Evolutionary conservation across 1,284 basidiomycete genomes (phyloP).

Genomic region (Tetrapyrgos nigripes): DNA sequence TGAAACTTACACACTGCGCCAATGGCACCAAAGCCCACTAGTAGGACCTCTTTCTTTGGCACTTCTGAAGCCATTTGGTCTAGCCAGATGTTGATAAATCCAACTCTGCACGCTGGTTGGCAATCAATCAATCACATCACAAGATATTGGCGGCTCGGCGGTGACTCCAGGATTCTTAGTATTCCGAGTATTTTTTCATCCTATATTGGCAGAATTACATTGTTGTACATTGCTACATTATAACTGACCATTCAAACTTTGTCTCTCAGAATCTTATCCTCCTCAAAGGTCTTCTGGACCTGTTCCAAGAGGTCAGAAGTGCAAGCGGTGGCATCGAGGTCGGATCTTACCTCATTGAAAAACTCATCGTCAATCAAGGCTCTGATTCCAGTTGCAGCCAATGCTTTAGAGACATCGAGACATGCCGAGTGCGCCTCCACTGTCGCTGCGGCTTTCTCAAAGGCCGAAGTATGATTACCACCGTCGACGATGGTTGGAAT

Average conservation of each 20-base stretch:
- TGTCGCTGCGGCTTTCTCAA: slow-evolving; percentile 59
- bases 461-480: slow-evolving; percentile 69
- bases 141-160: too few relatives aligned
- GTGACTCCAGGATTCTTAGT: too few relatives aligned
- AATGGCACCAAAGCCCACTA: slow-evolving; percentile 24
- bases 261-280: slow-evolving; percentile 20
- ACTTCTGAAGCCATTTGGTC: not conserved
- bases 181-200: too few relatives aligned
- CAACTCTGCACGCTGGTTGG: too few relatives aligned
- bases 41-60: slow-evolving; percentile 21
- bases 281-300: slow-evolving; percentile 36
- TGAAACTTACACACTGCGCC: slow-evolving; percentile 19
- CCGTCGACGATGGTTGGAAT: slow-evolving; percentile 64
- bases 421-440: slow-evolving; percentile 62
- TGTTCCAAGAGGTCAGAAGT: slow-evolving; percentile 11
- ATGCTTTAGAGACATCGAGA: slow-evolving; percentile 61
- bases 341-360: slow-evolving; percentile 43
- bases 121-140: too few relatives aligned
- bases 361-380: slow-evolving; percentile 59
- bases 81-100: too few relatives aligned
- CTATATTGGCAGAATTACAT: too few relatives aligned
- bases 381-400: slow-evolving; percentile 63
- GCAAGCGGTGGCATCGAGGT: not conserved
- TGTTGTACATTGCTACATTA: too few relatives aligned
- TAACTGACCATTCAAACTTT: not conserved